phyloP scores from a whole-genome alignment of 2,329 filamentous ascomycete genomes.

The Zymoseptoria tritici region DNA sequence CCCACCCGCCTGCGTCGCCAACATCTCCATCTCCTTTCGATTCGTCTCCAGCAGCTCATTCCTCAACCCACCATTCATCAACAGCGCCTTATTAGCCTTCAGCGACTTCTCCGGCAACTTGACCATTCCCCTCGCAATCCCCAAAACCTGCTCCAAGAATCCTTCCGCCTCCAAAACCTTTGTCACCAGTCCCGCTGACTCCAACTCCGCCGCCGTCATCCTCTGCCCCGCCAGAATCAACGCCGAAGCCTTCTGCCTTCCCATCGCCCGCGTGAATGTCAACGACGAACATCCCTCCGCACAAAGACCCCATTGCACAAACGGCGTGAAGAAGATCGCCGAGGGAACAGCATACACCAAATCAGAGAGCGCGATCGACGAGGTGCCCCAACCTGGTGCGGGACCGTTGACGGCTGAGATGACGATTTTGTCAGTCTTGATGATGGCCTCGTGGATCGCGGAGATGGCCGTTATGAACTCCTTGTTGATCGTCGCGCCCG shows the following conservation, averaged over 20 bases:
- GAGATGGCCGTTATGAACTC: conserved; percentile 10
- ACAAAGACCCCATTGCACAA: conserved; percentile 20
- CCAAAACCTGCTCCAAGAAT: conserved; percentile 15
- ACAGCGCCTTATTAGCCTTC: conserved; percentile 13
- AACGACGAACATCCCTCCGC: conserved; percentile 18
- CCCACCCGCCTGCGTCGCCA: conserved; percentile 12
- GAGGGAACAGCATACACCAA: conserved; percentile 17
- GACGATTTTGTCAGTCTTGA: conserved; percentile 16
- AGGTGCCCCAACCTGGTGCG: conserved; percentile 15
- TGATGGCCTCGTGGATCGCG: conserved; percentile 14
- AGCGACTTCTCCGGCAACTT: conserved; percentile 15
- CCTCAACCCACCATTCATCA: conserved; percentile 13
- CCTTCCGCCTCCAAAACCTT: conserved; percentile 13
- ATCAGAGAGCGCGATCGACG: conserved; percentile 15
- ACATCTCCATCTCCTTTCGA: conserved; percentile 11
- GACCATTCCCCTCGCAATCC: conserved; percentile 14
- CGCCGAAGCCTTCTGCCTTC: conserved; percentile 16
- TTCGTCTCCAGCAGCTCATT: conserved; percentile 17
- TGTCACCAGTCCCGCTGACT: conserved; percentile 15
- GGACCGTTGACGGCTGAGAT: conserved; percentile 19
- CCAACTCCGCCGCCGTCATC: conserved; percentile 13
- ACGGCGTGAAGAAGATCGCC: conserved; percentile 21
- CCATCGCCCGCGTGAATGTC: conserved; percentile 16
- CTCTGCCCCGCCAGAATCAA: conserved; percentile 16
- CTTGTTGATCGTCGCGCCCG: conserved; percentile 14